Base-by-base conservation (phyloP, 768 basidiomycete genomes). In the Boletus rex-veris region DNA sequence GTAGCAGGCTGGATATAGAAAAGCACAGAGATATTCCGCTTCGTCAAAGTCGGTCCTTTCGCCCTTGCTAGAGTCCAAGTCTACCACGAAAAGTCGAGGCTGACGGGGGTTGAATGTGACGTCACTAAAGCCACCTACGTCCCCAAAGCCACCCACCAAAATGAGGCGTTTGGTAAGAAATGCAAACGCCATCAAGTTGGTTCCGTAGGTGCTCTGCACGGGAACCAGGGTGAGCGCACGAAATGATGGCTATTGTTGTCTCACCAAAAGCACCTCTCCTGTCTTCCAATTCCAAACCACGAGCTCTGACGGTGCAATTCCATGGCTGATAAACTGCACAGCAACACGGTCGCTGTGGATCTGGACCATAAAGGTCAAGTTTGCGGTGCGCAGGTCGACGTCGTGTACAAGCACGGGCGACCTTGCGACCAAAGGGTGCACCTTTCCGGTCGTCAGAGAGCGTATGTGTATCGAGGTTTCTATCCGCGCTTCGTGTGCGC, bases 211-310 rank as follows among this genome's bases (percentile, higher is more conserved):
- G 38, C 52, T 50, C 67, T 69, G 38, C 19, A 45, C 30, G 40
- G 30, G 26, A 30, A 33, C 37, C 21, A 26, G 30, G 6, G 19
- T 56, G 30, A 62, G 42, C 47, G 9, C 33, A 46, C 21, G 16
- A 46, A 40, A 37, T 12, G 5, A 10, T 14, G 40, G 12, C 45
- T 24, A 18, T 10, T 18, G 19, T 11, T 15, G 19, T 72, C 80
- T 72, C 60, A 88, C 85, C 57, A 78, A 53, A 58, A 81, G 64
- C 7, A 72, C 63, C 10, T 65, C 59, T 7, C 82, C 82, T 5
- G 78, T 82, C 62, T 79, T 80, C 87, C 86, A 88, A 50, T 88
- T 77, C 85, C 84, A 88, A 19, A 85, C 69, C 21, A 78, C 68
- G 12, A 87, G 64, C 58, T 82, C 79, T 30, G 74, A 78, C 43